Base-by-base conservation (phyloP, 1,284 basidiomycete species). In the Leccinum fallax region DNA sequence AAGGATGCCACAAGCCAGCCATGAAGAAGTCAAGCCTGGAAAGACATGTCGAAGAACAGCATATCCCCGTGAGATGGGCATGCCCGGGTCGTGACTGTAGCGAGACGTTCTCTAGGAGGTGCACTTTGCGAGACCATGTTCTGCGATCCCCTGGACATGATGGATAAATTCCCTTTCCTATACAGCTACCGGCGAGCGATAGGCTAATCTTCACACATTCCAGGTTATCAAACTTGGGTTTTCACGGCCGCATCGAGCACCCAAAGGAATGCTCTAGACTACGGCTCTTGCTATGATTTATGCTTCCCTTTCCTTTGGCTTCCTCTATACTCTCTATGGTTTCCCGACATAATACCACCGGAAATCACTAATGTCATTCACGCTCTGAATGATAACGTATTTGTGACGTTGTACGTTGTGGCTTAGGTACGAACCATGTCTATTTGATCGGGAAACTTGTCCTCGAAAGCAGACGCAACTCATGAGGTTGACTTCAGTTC, bases 11-110 rank as follows among this genome's bases (percentile, higher is more conserved):
- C 11, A 24, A 1, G 6, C 0, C 0, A 0, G 34, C 32, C 0
- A 68, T 70, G 67, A 53, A 0, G 40, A 61, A 13, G 40, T 10
- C 64, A 0, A 61, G 64, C 11, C 55, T 69, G 2, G 61, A 62
- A 19, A 52, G 70, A 0, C 68, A 69, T 8, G 3, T 58, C 2
- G 54, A 15, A 1, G 68, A 71, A 4, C 61, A 55, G 2, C 68
- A 69, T 21, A 2, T 69, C 15, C 36, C 49, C 0, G 51, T 28
- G 1, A 60, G 2, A 8, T 69, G 68, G 68, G 49, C 55, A 0
- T 69, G 70, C 21, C 61, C 57, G 0, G 3, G 40, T 43, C 40
- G 9, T 19, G 40, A 0, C 2, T 72, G 69, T 21, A 0, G 0
- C 4, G 5, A 7, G 1, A 38, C 13, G 2, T 61, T 67, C 53